Evolutionary conservation across 148 eudicot species (phyloP).

Genomic region (Silene uniflora): DNA sequence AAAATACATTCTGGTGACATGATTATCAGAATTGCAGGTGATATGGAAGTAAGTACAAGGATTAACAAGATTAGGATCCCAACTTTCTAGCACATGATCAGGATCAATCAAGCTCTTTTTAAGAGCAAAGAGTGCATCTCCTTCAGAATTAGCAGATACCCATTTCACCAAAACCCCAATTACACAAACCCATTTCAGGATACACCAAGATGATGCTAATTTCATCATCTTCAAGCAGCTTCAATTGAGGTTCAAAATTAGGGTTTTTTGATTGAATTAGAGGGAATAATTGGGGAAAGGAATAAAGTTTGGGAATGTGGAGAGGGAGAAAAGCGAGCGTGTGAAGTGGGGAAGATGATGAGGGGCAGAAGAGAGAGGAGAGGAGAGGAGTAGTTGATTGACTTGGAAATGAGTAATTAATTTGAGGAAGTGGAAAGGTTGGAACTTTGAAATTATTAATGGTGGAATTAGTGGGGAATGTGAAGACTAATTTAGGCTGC

Average conservation of each 20-base stretch:
- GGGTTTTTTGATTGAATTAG: neutral
- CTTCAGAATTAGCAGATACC: constrained; percentile 62
- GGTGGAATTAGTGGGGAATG: constrained; percentile 14
- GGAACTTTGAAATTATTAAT: constrained; percentile 11
- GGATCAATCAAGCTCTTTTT: constrained; percentile 71
- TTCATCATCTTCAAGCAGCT: constrained; percentile 6
- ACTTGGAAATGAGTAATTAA: constrained; percentile 10
- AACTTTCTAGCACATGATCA: constrained; percentile 63
- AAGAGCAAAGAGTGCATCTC: constrained; percentile 72
- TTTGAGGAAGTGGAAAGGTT: constrained; percentile 3
- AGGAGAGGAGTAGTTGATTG: neutral
- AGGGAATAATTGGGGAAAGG: neutral
- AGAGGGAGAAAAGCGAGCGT: constrained; percentile 11
- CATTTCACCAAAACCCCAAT: constrained; percentile 21
- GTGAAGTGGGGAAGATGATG: constrained; percentile 1
- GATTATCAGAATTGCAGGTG: constrained; percentile 64
- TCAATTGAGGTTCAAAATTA: neutral
- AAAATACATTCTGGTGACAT: constrained; percentile 68
- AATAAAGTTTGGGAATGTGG: constrained; percentile 7
- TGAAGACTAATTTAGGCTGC: neutral
- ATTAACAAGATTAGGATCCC: constrained; percentile 82
- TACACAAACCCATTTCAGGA: constrained; percentile 23
- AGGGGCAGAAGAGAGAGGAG: neutral
- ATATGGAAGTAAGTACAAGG: constrained; percentile 93
- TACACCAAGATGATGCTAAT: constrained; percentile 10